These are phyloP conservation scores for Heteromeles arbutifolia DNA, from an alignment of 306 rosid species.

Conservation along the genomic window DNA sequence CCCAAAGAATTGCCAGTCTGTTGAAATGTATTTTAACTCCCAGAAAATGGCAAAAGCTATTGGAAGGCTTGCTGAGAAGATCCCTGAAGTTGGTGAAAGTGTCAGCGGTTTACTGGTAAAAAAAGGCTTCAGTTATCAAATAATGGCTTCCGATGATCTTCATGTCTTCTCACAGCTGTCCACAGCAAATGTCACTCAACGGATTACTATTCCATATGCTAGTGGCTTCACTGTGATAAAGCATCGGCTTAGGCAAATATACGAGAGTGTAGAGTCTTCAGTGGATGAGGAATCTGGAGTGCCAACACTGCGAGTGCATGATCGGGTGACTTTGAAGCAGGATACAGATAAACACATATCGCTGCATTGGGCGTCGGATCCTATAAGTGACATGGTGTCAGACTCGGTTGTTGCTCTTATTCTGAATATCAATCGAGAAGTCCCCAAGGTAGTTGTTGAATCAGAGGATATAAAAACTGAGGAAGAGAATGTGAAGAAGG, in stretches of 20 bases:
- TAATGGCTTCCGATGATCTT: conserved; percentile 91
- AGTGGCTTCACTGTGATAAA: conserved; percentile 52
- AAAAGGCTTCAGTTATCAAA: conserved; percentile 89
- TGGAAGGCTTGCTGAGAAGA: conserved; percentile 73
- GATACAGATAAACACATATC: conserved; percentile 82
- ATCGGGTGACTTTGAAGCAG: conserved; percentile 64
- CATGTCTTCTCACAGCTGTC: conserved; percentile 88
- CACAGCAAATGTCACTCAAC: conserved; percentile 70
- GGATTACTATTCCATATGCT: conserved; percentile 80
- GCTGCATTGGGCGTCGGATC: conserved; percentile 86
- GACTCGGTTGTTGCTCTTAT: conserved; percentile 80
- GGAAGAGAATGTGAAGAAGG: conserved; percentile 68
- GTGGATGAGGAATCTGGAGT: conserved; percentile 76
- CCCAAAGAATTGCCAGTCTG: conserved; percentile 89
- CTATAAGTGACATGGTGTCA: conserved; percentile 83
- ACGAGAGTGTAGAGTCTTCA: conserved; percentile 67
- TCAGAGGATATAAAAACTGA: conserved; percentile 52
- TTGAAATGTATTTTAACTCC: conserved; percentile 85
- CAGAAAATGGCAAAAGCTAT: conserved; percentile 94
- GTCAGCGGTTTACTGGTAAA: conserved; percentile 80
- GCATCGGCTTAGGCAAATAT: conserved; percentile 70
- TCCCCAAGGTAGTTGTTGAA: conserved; percentile 64
- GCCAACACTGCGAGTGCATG: conserved; percentile 63
- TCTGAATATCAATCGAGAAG: conserved; percentile 60
- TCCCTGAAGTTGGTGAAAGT: conserved; percentile 63